Base-by-base conservation (phyloP, 192 early-diverging fungal genomes). In the Haplosporangium gracile region DNA sequence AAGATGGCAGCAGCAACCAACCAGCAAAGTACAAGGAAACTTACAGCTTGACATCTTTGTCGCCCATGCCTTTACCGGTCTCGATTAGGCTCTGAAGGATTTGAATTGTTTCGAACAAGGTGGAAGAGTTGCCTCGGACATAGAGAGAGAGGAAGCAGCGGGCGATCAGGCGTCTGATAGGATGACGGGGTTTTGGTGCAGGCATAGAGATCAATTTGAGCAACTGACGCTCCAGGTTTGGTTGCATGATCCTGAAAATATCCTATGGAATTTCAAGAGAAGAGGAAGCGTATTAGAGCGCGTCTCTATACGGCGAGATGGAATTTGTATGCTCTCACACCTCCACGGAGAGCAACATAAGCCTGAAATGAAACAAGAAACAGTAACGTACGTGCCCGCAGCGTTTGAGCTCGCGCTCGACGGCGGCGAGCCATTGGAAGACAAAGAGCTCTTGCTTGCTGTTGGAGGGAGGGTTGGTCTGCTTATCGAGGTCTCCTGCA, bases 401-500 rank as follows among this genome's bases (percentile, higher is more conserved):
- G 11, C 76, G 88, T 72, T 94, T 92, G 16, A 97, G 78, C 65
- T 96, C 93, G 43, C 92, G 90, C 90, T 98, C 97, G 7, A 98
- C 91, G 63, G 87, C 88, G 1, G 96, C 93, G 15, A 99, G 92
- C 97, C 97, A 99, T 85, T 97, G 96, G 81, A 98, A 95, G 1
- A 98, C 80, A 80, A 92, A 94, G 70, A 97, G 89, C 83, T 99
- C 98, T 73, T 94, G 92, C 78, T 95, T 95, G 74, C 53, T 86
- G 72, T 86, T 86, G 2, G 84, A 77, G 9, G 84, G 70, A 10
- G 84, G 84, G 51, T 72, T 78, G 10, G 75, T 70, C 47, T 86
- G 84, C 47, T 86, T 86, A 76, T 86, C 84, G 8, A 86, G 74
- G 10, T 86, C 84, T 0, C 79, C 84, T 40, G 84, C 84, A 5